phyloP scores from a whole-genome alignment of 2,329 filamentous ascomycete species.

The Harringtonia lauricola region DNA sequence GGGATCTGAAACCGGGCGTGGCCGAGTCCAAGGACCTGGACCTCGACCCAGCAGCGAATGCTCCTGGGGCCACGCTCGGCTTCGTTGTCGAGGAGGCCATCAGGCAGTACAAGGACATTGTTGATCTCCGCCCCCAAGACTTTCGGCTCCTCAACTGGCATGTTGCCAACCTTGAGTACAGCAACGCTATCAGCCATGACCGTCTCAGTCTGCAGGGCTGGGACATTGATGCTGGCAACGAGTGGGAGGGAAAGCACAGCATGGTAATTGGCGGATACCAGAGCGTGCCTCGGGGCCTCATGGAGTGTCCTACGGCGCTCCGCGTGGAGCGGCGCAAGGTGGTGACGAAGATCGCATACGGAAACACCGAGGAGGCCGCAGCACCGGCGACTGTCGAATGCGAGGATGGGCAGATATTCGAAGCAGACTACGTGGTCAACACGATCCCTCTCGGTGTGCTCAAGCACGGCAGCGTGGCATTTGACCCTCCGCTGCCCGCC shows the following conservation, averaged over 20 bases:
- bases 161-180: slow-evolving; percentile 94
- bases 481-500: slow-evolving; percentile 77
- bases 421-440: slow-evolving; percentile 85
- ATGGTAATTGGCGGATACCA: slow-evolving; percentile 93
- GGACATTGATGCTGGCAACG: slow-evolving; percentile 96
- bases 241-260: slow-evolving; percentile 90
- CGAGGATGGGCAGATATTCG: slow-evolving; percentile 62
- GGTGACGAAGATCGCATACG: slow-evolving; percentile 59
- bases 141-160: slow-evolving; percentile 95
- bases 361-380: neutral
- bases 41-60: slow-evolving; percentile 52
- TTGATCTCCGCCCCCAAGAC: slow-evolving; percentile 77
- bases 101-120: slow-evolving; percentile 69
- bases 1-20: slow-evolving; percentile 58
- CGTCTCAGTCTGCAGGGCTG: slow-evolving; percentile 82
- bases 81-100: slow-evolving; percentile 91
- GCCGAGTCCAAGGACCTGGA: slow-evolving; percentile 57
- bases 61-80: slow-evolving; percentile 64
- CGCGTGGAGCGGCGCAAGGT: slow-evolving; percentile 64
- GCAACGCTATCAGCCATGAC: slow-evolving; percentile 81
- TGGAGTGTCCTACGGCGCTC: slow-evolving; percentile 64
- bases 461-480: slow-evolving; percentile 71
- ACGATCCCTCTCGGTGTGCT: slow-evolving; percentile 86
- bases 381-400: slow-evolving; percentile 47
- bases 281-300: slow-evolving; percentile 78